A percentile compares a stretch with the other conserved stretches of the same genome.
phyloP scores from a whole-genome alignment of 2,329 filamentous ascomycete genomes.

The Alternaria sp. region DNA sequence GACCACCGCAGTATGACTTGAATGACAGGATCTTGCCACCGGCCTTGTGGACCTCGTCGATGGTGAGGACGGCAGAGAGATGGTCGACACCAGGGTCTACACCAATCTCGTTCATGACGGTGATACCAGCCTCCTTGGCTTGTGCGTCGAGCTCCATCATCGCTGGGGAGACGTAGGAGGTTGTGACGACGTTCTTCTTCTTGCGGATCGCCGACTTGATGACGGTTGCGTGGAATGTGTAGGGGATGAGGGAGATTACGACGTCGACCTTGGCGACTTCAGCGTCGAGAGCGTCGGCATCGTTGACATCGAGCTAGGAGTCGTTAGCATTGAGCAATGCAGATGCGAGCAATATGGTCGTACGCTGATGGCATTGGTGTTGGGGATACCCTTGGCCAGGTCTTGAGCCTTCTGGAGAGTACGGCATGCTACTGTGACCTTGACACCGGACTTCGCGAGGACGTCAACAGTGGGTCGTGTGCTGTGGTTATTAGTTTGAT shows the following conservation, averaged over 20 bases:
- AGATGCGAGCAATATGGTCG: neutral
- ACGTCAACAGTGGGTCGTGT: constrained; percentile 68
- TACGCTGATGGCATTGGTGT: constrained; percentile 72
- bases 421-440: constrained; percentile 76
- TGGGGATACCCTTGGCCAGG: constrained; percentile 74
- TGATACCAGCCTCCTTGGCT: constrained; percentile 90
- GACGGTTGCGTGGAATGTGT: constrained; percentile 71
- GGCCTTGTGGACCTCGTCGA: constrained; percentile 83
- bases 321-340: constrained; percentile 19
- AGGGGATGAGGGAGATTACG: constrained; percentile 80
- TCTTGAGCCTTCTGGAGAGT: constrained; percentile 80
- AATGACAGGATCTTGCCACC: constrained; percentile 88
- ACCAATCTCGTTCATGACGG: constrained; percentile 86
- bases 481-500: constrained; percentile 19
- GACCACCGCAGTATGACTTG: constrained; percentile 74
- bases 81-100: constrained; percentile 77
- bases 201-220: constrained; percentile 92
- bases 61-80: constrained; percentile 85
- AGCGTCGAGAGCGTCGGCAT: constrained; percentile 79
- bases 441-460: constrained; percentile 65
- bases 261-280: constrained; percentile 83
- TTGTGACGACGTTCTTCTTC: constrained; percentile 97
- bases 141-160: constrained; percentile 88
- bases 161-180: constrained; percentile 89
- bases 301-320: constrained; percentile 78